Conservation (phyloP, 768 basidiomycete species). For the Postia placenta region DNA sequence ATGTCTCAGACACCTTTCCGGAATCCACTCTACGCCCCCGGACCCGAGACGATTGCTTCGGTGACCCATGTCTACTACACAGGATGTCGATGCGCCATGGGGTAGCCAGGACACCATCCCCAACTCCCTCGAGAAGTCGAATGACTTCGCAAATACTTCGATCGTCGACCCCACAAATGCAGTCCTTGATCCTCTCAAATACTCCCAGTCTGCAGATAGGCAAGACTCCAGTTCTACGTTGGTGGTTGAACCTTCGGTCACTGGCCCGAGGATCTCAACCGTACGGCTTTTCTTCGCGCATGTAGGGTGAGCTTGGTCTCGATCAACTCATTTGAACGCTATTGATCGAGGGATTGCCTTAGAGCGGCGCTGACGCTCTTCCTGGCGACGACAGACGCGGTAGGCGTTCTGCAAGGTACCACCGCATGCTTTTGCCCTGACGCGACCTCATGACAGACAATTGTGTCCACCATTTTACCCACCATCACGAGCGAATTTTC, state of each 20-base stretch:
- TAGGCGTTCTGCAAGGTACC: slow-evolving; percentile 32
- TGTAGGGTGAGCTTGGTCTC: slow-evolving; percentile 46
- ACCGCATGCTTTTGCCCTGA: not conserved
- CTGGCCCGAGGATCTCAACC: slow-evolving; percentile 36
- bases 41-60: no score
- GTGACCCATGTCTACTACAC: not conserved
- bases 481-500: slow-evolving; percentile 68
- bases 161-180: no score
- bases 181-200: no score
- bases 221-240: not conserved
- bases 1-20: no score
- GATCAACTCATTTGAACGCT: not conserved
- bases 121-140: not conserved
- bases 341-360: no score
- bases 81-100: not conserved
- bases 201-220: not conserved
- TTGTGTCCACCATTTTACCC: slow-evolving; percentile 80
- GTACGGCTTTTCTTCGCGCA: slow-evolving; percentile 56
- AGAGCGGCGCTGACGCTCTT: slow-evolving; percentile 79
- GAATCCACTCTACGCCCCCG: no score
- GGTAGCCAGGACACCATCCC: not conserved
- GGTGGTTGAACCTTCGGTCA: not conserved
- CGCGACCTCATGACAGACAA: slow-evolving; percentile 32
- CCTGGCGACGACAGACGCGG: slow-evolving; percentile 82
- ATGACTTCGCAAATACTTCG: not conserved